Conservation (phyloP, 441 rosid genomes). For the Aleurites moluccanus region DNA sequence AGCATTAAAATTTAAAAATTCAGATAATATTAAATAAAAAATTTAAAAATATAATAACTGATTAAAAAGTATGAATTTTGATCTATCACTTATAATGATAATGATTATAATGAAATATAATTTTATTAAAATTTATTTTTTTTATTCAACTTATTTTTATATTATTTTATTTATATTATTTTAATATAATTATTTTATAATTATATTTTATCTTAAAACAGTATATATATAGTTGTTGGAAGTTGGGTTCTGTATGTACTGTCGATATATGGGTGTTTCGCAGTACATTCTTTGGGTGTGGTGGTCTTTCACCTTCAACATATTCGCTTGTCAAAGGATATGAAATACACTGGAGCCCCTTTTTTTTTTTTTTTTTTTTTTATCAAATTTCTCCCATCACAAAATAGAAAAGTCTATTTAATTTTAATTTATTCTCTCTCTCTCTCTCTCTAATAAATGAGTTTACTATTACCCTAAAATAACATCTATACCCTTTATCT, state of each 20-base stretch:
- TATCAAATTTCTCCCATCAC: not conserved
- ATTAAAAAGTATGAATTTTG: too few relatives aligned
- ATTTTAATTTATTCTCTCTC: not conserved
- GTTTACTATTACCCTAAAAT: conserved; percentile 7
- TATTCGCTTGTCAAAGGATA: conserved; percentile 21
- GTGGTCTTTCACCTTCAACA: conserved; percentile 27
- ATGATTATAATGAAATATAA: too few relatives aligned
- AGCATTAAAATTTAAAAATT: too few relatives aligned
- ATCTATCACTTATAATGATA: too few relatives aligned
- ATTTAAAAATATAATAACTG: too few relatives aligned
- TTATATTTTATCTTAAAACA: too few relatives aligned
- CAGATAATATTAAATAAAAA: too few relatives aligned
- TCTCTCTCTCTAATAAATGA: conserved; percentile 17
- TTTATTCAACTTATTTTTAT: too few relatives aligned
- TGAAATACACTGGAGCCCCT: conserved; percentile 9
- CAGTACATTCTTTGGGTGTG: conserved; percentile 16
- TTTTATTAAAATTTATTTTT: too few relatives aligned
- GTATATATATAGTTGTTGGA: conserved; percentile 6
- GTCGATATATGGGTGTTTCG: conserved; percentile 15
- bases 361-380: not conserved
- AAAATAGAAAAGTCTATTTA: not conserved
- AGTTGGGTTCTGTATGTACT: conserved; percentile 20
- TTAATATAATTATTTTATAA: too few relatives aligned
- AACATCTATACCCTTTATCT: conserved; percentile 8
- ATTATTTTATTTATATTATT: too few relatives aligned